Evolutionary conservation across 2,329 filamentous ascomycete genomes (phyloP).

Genomic region (Botrytis medusae): DNA sequence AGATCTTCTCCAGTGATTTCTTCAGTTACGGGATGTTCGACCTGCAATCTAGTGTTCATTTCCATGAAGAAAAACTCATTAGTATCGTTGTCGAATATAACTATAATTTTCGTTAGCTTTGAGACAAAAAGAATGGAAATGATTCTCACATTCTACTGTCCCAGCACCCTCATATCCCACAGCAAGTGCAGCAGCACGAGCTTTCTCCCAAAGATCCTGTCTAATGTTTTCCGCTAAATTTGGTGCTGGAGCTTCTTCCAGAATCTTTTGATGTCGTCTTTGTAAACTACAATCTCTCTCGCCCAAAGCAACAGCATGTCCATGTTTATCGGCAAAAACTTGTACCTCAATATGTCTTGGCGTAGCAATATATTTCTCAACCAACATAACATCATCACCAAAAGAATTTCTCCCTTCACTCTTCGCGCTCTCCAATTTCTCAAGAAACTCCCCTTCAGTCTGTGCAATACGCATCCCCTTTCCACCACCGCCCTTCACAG

Average conservation of each 20-base stretch:
- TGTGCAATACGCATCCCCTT: constrained; percentile 81
- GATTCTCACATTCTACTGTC: constrained; percentile 75
- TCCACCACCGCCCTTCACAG: constrained; percentile 75
- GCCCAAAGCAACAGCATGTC: constrained; percentile 77
- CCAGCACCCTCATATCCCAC: constrained; percentile 87
- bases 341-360: constrained; percentile 89
- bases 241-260: constrained; percentile 85
- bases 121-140: neutral
- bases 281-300: constrained; percentile 89
- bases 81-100: constrained; percentile 80
- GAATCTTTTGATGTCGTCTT: constrained; percentile 83
- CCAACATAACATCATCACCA: constrained; percentile 79
- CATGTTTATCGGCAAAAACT: constrained; percentile 79
- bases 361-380: constrained; percentile 78
- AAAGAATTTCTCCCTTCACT: constrained; percentile 78
- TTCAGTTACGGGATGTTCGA: constrained; percentile 92
- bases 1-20: constrained; percentile 76
- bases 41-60: constrained; percentile 86
- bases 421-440: constrained; percentile 69
- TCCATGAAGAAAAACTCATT: constrained; percentile 82
- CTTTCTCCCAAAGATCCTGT: constrained; percentile 64
- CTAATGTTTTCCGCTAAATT: constrained; percentile 58
- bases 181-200: constrained; percentile 65
- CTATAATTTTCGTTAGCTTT: constrained; percentile 48
- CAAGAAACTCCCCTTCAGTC: constrained; percentile 65